Base-by-base conservation (phyloP, 495 filamentous ascomycete species). In the Baudoinia panamericana region DNA sequence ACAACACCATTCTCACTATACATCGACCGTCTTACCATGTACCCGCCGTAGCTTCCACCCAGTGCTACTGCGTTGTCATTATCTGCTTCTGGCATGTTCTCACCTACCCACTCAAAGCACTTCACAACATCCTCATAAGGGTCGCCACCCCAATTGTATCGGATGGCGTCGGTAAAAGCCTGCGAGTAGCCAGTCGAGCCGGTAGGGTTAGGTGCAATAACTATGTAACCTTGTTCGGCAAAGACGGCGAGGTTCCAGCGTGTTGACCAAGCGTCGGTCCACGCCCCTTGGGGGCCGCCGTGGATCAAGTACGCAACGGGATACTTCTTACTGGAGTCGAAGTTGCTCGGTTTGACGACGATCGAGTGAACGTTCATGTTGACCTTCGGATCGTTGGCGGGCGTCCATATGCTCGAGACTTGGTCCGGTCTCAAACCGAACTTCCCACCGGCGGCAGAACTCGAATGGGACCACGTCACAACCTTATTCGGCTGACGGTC, bases 381-480 rank as follows among this genome's bases (percentile, higher is more conserved):
- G 13, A 50, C 35, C 8, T 59, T 57, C 61, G 36, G 25, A 13
- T 45, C 45, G 22, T 56, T 48, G 11, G 59, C 57, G 16, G 50
- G 51, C 41, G 52, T 61, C 41, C 51, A 53, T 24, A 62, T 62
- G 40, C 69, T 64, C 12, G 54, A 57, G 23, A 72, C 45, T 61
- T 54, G 66, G 30, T 48, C 60, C 52, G 21, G 61, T 43, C 30
- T 40, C 45, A 67, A 43, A 44, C 82, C 81, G 35, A 92, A 80
- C 29, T 73, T 62, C 30, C 68, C 64, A 18, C 85, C 83, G n/a
- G 70, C 66, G 30, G 73, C 75, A 8, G 76, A 71, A 47, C 67
- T 72, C 0, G 83, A 88, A 2, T 30, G 67, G 50, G 0, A 54
- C 46, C 4, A 70, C 80, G 63, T 6, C 84, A 58, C 30, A 1